Evolutionary conservation across 345 rosid species (phyloP).

Genomic region (Populus euphratica): DNA sequence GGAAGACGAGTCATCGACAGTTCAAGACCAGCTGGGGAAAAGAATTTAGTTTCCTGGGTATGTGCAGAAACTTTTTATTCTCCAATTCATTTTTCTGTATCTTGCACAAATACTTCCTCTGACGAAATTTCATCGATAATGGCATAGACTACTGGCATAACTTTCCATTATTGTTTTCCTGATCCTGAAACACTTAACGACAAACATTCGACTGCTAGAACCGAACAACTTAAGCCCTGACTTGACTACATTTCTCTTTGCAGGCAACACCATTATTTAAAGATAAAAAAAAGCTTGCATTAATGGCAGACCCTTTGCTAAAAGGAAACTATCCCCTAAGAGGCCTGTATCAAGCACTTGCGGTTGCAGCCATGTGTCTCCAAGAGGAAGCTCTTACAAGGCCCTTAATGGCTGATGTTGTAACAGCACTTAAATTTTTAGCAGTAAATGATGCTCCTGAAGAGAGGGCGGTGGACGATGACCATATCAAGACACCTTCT

Average conservation of each 20-base stretch:
- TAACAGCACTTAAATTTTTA: conserved; percentile 65
- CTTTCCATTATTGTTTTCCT: no score
- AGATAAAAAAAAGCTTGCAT: conserved; percentile 55
- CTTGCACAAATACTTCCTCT: conserved; percentile 13
- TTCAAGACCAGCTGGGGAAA: conserved; percentile 56
- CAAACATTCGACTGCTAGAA: no score
- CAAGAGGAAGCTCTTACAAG: conserved; percentile 64
- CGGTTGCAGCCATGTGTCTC: conserved; percentile 78
- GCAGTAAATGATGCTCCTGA: conserved; percentile 29
- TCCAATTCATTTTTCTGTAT: not conserved
- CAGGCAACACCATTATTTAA: conserved; percentile 69
- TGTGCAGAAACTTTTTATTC: not conserved
- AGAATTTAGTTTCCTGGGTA: conserved; percentile 73
- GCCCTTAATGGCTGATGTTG: conserved; percentile 79
- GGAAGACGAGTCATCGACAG: conserved; percentile 77
- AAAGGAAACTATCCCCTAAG: conserved; percentile 50
- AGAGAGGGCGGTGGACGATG: conserved; percentile 4
- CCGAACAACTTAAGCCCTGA: no score
- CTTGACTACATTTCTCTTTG: not conserved
- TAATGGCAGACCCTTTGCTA: conserved; percentile 69
- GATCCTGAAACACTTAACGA: no score
- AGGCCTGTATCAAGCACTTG: conserved; percentile 69
- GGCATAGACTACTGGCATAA: no score
- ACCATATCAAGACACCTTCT: not conserved
- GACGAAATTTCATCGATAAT: no score